A percentile compares a stretch with the other conserved stretches of the same genome.
phyloP scores from a whole-genome alignment of 805 yeast species.

The Candida dajiaensis region DNA sequence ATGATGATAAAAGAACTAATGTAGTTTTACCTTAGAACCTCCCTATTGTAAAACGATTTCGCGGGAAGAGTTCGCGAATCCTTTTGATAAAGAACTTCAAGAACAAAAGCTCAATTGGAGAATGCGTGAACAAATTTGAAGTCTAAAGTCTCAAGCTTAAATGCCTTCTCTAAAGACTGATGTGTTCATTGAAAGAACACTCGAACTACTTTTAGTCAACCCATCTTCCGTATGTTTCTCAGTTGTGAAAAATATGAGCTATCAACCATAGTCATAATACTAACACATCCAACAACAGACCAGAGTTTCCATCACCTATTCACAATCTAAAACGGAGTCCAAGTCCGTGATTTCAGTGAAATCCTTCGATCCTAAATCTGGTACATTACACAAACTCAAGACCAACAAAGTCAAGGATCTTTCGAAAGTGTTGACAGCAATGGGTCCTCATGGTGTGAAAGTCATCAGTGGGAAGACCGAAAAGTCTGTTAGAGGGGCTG shows the following conservation, averaged over 20 bases:
- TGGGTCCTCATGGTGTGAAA: constrained; percentile 60
- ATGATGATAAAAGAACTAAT: not conserved
- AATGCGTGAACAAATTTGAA: not conserved
- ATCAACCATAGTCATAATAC: no score
- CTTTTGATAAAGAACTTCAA: no score
- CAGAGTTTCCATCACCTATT: constrained; percentile 22
- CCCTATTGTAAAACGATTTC: not conserved
- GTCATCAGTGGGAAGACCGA: constrained; percentile 1
- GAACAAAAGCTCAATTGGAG: no score
- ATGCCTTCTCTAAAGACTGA: constrained; percentile 20
- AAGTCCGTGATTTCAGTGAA: constrained; percentile 38
- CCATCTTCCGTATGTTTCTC: constrained; percentile 19
- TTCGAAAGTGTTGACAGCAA: constrained; percentile 60
- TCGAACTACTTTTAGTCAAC: constrained; percentile 12
- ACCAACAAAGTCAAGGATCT: constrained; percentile 64
- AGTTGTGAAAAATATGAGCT: no score
- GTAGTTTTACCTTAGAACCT: no score
- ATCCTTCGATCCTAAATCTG: constrained; percentile 58
- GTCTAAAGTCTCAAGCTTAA: not conserved
- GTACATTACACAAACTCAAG: constrained; percentile 52
- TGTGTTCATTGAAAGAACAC: constrained; percentile 19
- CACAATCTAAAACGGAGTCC: not conserved
- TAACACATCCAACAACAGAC: constrained; percentile 11
- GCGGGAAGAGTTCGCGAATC: not conserved
- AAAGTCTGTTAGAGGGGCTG: constrained; percentile 16